Evolutionary conservation across 2,329 filamentous ascomycete species (phyloP).

Genomic region (Cladosporium sp.): DNA sequence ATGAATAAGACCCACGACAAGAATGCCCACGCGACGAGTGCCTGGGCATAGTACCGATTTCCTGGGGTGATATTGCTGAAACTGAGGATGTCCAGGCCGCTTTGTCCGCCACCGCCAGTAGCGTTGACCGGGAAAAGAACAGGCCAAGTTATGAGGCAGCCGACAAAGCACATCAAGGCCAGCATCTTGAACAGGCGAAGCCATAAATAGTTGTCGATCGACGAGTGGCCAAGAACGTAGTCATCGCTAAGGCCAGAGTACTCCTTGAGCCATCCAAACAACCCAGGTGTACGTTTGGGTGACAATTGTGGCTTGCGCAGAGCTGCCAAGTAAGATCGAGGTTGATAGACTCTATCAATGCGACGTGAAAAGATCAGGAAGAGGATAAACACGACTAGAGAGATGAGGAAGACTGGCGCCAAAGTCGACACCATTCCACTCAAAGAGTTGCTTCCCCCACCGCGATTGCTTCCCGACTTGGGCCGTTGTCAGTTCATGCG

Average conservation of each 20-base stretch:
- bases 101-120: conserved; percentile 32
- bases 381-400: conserved; percentile 44
- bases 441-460: conserved; percentile 48
- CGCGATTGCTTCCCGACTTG: conserved; percentile 18
- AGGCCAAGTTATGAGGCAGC: conserved; percentile 48
- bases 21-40: conserved; percentile 43
- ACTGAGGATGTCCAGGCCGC: conserved; percentile 32
- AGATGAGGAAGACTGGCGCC: conserved; percentile 47
- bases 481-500: background rate
- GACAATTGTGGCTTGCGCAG: conserved; percentile 45
- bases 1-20: conserved; percentile 45
- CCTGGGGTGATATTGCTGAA: conserved; percentile 40
- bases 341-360: conserved; percentile 41
- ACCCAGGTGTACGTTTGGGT: conserved; percentile 45
- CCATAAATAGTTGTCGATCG: conserved; percentile 50
- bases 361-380: conserved; percentile 50
- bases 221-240: conserved; percentile 47
- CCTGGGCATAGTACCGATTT: conserved; percentile 46
- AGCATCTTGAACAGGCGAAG: conserved; percentile 50
- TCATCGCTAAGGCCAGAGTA: conserved; percentile 43
- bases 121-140: conserved; percentile 50
- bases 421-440: conserved; percentile 52
- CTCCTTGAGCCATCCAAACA: conserved; percentile 54
- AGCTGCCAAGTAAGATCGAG: conserved; percentile 30
- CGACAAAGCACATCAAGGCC: conserved; percentile 43